Percentiles rank a stretch among this genome's conserved stretches.
Evolutionary conservation across 345 rosid species (phyloP).

Genomic region (Ceriops tagal): DNA sequence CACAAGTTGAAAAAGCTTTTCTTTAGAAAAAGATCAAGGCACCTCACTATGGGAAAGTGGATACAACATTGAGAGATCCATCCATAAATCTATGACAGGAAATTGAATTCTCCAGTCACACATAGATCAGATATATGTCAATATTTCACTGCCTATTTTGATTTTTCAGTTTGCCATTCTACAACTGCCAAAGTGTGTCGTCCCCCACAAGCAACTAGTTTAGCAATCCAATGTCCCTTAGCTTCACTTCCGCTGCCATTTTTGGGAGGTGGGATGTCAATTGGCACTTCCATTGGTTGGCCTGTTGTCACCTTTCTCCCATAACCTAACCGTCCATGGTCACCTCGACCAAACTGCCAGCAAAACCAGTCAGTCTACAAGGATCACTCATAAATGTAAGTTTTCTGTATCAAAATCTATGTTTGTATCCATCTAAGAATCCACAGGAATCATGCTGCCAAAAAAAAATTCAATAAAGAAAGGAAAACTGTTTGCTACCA

Average conservation of each 20-base stretch:
- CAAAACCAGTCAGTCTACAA: slow-evolving; percentile 15
- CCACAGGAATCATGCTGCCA: background rate
- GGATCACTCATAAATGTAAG: background rate
- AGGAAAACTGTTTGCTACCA: too few relatives aligned
- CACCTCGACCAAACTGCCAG: slow-evolving; percentile 91
- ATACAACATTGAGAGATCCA: background rate
- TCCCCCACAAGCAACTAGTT: slow-evolving; percentile 85
- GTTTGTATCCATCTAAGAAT: background rate
- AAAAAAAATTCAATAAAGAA: too few relatives aligned
- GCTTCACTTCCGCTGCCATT: slow-evolving; percentile 27
- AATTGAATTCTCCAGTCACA: background rate
- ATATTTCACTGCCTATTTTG: slow-evolving; percentile 9
- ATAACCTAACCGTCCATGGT: slow-evolving; percentile 91
- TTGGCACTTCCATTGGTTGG: slow-evolving; percentile 85
- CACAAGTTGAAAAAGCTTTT: too few relatives aligned
- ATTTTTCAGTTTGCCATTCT: slow-evolving; percentile 56
- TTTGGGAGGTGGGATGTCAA: slow-evolving; percentile 51
- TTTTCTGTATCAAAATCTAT: background rate
- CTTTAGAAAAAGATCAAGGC: too few relatives aligned
- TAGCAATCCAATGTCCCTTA: slow-evolving; percentile 69
- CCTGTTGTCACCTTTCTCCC: slow-evolving; percentile 92
- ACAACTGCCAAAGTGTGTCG: slow-evolving; percentile 84
- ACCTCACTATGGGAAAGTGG: too few relatives aligned
- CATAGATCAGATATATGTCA: background rate
- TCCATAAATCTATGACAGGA: background rate